A percentile compares a stretch with the other conserved stretches of the same genome.
Conservation (phyloP, 1,139 yeast genomes). For the Geotrichum europaeum region DNA sequence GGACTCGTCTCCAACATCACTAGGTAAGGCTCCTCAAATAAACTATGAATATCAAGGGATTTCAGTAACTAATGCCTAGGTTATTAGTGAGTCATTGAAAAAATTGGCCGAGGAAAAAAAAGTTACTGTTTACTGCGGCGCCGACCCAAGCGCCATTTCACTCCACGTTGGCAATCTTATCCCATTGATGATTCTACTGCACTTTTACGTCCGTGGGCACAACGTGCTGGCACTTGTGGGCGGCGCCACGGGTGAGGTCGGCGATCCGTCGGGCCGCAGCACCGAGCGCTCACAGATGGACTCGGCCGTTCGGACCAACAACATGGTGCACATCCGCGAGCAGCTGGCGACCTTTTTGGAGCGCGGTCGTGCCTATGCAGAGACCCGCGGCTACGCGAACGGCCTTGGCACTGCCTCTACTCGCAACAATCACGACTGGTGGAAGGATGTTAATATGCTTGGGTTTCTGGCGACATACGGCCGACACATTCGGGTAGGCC, state of each 20-base stretch:
- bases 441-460: conserved; percentile 69
- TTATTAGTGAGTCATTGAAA: conserved; percentile 32
- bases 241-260: conserved; percentile 97
- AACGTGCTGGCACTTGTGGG: conserved; percentile 74
- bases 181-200: conserved; percentile 79
- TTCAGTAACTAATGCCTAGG: too few relatives aligned
- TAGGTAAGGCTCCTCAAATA: background rate
- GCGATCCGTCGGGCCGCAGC: conserved; percentile 91
- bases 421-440: conserved; percentile 76
- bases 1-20: conserved; percentile 13
- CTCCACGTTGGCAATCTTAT: conserved; percentile 85
- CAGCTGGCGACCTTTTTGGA: conserved; percentile 61
- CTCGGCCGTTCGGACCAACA: conserved; percentile 46
- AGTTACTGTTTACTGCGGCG: conserved; percentile 80
- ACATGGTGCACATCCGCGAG: conserved; percentile 50
- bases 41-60: background rate
- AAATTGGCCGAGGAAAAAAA: conserved; percentile 37
- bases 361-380: conserved; percentile 58
- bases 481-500: conserved; percentile 67
- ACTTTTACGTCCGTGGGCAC: conserved; percentile 81
- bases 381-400: conserved; percentile 42
- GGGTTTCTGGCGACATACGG: conserved; percentile 78
- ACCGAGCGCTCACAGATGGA: conserved; percentile 65
- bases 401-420: conserved; percentile 40
- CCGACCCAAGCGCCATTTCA: conserved; percentile 91